These are phyloP conservation scores for Cyberlindnera misumaiensis DNA, from an alignment of 805 yeast genomes.

Conservation along the genomic window DNA sequence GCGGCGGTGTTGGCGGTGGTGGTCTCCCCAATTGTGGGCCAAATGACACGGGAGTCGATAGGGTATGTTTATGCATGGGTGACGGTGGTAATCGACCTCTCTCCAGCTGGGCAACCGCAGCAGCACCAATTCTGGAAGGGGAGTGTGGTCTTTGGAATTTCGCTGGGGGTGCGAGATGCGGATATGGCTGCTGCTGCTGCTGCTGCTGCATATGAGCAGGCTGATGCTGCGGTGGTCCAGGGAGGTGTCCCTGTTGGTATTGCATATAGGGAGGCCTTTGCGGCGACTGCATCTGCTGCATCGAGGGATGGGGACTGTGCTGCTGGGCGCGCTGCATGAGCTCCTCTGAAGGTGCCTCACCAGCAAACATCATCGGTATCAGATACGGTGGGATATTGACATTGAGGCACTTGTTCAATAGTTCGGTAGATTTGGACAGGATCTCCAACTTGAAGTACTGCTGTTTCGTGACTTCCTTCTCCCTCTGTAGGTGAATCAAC, in stretches of 20 bases:
- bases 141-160: conserved; percentile 39
- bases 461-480: conserved; percentile 80
- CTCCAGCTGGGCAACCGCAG: conserved; percentile 51
- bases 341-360: conserved; percentile 23
- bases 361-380: conserved; percentile 53
- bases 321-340: not conserved
- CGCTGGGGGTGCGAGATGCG: conserved; percentile 19
- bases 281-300: conserved; percentile 7
- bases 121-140: conserved; percentile 69
- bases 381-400: conserved; percentile 58
- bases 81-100: conserved; percentile 21
- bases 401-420: conserved; percentile 52
- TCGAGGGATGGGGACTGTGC: conserved; percentile 1
- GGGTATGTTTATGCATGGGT: conserved; percentile 30
- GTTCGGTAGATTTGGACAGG: conserved; percentile 50
- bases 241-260: conserved; percentile 2
- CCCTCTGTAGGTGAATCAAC: conserved; percentile 26
- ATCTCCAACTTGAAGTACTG: conserved; percentile 65
- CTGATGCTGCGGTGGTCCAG: conserved; percentile 5
- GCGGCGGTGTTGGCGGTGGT: conserved; percentile 2
- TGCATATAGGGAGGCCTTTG: conserved; percentile 11
- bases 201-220: not conserved
- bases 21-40: not conserved
- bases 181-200: not conserved
- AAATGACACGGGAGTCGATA: conserved; percentile 30